Conservation (phyloP, 306 rosid species). For the Trifolium fragiferum region DNA sequence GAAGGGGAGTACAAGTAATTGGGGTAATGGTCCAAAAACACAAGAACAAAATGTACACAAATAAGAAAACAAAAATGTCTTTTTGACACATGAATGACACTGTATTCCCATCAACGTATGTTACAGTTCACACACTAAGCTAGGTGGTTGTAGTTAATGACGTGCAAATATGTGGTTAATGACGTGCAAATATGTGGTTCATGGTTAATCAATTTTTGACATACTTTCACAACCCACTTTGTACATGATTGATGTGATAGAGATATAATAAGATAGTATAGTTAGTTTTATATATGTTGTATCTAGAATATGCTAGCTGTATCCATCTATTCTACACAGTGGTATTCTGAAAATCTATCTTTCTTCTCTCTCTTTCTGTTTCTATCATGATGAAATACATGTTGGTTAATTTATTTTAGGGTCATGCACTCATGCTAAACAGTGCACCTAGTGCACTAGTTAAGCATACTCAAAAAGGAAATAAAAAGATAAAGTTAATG, state of each 20-base stretch:
- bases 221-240: not conserved
- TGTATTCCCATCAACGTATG: not conserved
- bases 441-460: too few species aligned
- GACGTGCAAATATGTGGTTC: not conserved
- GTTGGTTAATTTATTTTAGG: too few species aligned
- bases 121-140: not conserved
- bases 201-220: not conserved
- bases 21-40: not conserved
- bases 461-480: too few species aligned
- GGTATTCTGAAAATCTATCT: too few species aligned
- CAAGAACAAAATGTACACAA: not conserved
- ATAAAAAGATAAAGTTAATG: too few species aligned
- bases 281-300: too few species aligned
- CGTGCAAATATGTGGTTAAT: not conserved
- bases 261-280: too few species aligned
- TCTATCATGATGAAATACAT: too few species aligned
- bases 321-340: too few species aligned
- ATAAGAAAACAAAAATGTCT: not conserved
- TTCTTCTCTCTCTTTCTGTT: too few species aligned
- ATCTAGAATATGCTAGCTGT: too few species aligned
- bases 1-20: not conserved
- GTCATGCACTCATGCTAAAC: too few species aligned
- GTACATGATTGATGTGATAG: not conserved
- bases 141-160: not conserved
- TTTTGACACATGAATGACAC: not conserved